Conservation (phyloP, 2,329 filamentous ascomycete species). For the Ciborinia camelliae region DNA sequence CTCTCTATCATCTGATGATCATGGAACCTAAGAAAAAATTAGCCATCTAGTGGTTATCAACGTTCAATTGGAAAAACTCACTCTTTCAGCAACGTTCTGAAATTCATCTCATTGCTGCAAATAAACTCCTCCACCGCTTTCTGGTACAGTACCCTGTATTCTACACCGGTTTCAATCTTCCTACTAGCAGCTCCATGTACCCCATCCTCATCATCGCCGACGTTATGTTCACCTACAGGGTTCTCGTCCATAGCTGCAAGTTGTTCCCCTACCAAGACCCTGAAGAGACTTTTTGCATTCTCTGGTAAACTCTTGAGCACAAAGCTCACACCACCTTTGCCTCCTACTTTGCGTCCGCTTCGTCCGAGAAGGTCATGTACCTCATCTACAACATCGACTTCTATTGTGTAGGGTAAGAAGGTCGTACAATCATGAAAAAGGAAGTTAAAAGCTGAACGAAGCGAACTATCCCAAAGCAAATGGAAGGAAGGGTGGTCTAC, state of each 20-base stretch:
- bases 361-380: constrained; percentile 84
- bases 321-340: constrained; percentile 87
- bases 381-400: constrained; percentile 83
- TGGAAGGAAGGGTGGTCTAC: constrained; percentile 86
- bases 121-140: constrained; percentile 97
- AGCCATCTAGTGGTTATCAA: constrained; percentile 30
- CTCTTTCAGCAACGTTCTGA: constrained; percentile 90
- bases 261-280: constrained; percentile 79
- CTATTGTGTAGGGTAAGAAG: constrained; percentile 68
- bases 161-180: constrained; percentile 59
- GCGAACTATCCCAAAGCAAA: constrained; percentile 82
- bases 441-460: constrained; percentile 81
- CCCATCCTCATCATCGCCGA: constrained; percentile 40
- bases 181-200: constrained; percentile 27
- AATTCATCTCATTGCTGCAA: constrained; percentile 93
- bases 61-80: constrained; percentile 43
- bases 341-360: constrained; percentile 74
- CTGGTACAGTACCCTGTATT: constrained; percentile 89
- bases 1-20: constrained; percentile 97
- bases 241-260: constrained; percentile 62
- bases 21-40: constrained; percentile 62
- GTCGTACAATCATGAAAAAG: constrained; percentile 94
- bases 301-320: constrained; percentile 87
- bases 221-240: constrained; percentile 47
- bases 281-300: constrained; percentile 85